Evolutionary conservation across 768 basidiomycete genomes (phyloP), one percentile per base, ranked within the genome.

Genomic region (Suillus subalutaceus): DNA sequence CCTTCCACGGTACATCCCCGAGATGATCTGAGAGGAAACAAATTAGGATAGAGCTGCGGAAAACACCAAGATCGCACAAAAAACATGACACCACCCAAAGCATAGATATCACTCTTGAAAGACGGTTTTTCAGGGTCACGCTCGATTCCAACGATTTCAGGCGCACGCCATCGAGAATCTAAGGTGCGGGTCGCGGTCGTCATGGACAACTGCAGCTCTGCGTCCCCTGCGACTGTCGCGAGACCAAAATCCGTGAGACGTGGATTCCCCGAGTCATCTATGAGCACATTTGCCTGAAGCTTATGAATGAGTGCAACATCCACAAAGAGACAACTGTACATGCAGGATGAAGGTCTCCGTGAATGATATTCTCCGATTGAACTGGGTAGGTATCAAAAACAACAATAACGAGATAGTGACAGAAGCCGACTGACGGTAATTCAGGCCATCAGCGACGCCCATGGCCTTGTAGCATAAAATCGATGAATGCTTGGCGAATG

Each of bases 161-260:
- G 72, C 48, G 83, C 83, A 30, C 81, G 79, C 81, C 82, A 84
- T 2, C 83, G 78, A 32, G 37, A 9, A 8, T 38, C 35, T 37
- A 37, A 37, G 35, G 35, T 37, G 9, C 13, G 4, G 13, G 13
- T 12, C 23, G 3, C 23, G 1, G 57, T 58, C 13, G n/a, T 37
- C 38, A 37, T 13, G 7, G 12, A 15, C 37, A 0, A 38, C n/a
- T 58, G 57, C 1, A 58, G 9, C 35, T 58, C 57, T 58, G 13
- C 2, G 59, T 81, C 78, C 20, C 72, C 72, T 20, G 77, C 71
- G 56, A 83, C 76, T 40, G 69, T 79, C 20, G 81, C 82, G 9
- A 83, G 70, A 1, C 84, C 84, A 50, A 85, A 85, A 62, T 83
- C 84, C 38, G 78, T 76, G 13, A 85, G 68, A 9, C 78, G 74